Base-by-base conservation (phyloP, 768 basidiomycete species). In the Tulasnella calospora region DNA sequence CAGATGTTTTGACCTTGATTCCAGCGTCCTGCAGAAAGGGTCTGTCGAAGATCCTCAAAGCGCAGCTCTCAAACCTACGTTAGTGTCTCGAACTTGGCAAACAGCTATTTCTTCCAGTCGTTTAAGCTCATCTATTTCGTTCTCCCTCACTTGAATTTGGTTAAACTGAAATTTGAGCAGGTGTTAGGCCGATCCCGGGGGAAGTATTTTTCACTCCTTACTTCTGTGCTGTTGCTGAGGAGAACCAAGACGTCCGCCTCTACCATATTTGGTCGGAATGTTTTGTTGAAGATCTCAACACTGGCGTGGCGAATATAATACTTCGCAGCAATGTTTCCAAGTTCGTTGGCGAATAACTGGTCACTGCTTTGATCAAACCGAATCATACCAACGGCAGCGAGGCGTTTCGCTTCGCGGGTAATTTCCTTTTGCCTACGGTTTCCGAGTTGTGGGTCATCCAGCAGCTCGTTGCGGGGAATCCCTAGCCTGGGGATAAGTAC, bases 311-410 rank as follows among this genome's bases (percentile, higher is more conserved):
- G 90, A 82, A 99, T 93, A 84, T 99, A 99, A 84, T 98, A 99
- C 84, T 93, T 96, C 5, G 97, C 95, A 0, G 98, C 96, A 81
- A 99, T 96, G 80, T 95, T 87, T n/a, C 98, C 98, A 2, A 97
- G 85, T 80, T 98, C 96, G n/a, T 93, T 94, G 81, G 92, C 90
- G 2, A 87, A 85, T 78, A 98, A 91, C 2, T 87, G 84, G 17
- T 89, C 90, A 6, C 86, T 87, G 0, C 83, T 83, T 46, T 85
- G 83, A 81, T 95, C 91, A 82, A 91, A 93, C 69, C 89, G 86
- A 74, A 98, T 92, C 98, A 99, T 99, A 55, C 89, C 87, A 17
- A 90, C 87, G 38, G 89, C 86, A 33, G 90, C 87, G 2, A 99
- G 89, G 79, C 86, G 89, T 47, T 86, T 84, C 8, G 94, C 94